Evolutionary conservation across 257 asterid genomes (phyloP), one percentile per base, ranked within the genome.

Genomic region (Agastache rugosa): DNA sequence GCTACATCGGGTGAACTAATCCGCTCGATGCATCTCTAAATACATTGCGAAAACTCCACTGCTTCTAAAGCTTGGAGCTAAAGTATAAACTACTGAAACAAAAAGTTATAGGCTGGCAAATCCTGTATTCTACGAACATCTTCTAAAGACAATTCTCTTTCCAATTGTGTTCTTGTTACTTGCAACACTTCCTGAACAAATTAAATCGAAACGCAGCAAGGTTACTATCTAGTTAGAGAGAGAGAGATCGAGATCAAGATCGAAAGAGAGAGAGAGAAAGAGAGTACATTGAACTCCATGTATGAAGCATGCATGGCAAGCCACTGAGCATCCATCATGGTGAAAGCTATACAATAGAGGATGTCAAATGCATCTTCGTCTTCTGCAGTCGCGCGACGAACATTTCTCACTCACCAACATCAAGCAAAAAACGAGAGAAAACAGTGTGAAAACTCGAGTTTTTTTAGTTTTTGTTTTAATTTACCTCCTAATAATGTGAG

Each of bases 261-360:
- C 29, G 39, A 41, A 50, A 44, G 61, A 15, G 31, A 54, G 54
- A 63, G 63, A 73, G 83, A 80, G 79, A 55, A 79, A 72, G 83
- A 22, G 71, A 34, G 70, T 84, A 93, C 96, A 65, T 91, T 93
- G 87, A 93, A 93, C 73, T 93, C 91, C 99, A 94, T 92, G 76
- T 94, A 94, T 5, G 99, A 94, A 77, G 99, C 99, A 54, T 74
- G 91, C 97, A 88, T 94, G 53, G 97, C 97, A 64, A 94, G 97
- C 99, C 99, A 94, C 79, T 92, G 99, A 1, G 97, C 97, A 64
- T 94, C 99, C 96, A 94, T 67, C 97, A 94, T 83, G 0, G 90
- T 89, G 69, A 94, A 94, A 2, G 99, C 86, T 79, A 94, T 74
- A 74, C 97, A 92, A 61, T 85, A 94, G 48, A 94, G 89, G 72